phyloP scores from a whole-genome alignment of 345 rosid genomes.

The thale cress (Arabidopsis thaliana) region TAIR10.1 NC_003076.8:25819001-25819500 shows the following conservation, averaged over 20 bases:
- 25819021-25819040: conserved; percentile 1
- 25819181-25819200: conserved; percentile 26
- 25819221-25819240: conserved; percentile 8
- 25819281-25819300: conserved; percentile 93
- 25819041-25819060: conserved; percentile 21
- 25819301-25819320: conserved; percentile 97
- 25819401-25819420: conserved; percentile 4
- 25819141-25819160: conserved; percentile 82
- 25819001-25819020: not conserved
- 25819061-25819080: conserved; percentile 94
- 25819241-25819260: conserved; percentile 59
- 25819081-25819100: conserved; percentile 96
- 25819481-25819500: conserved; percentile 95
- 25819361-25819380: conserved; percentile 97
- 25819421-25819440: conserved; percentile 15
- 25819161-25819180: conserved; percentile 95
- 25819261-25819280: conserved; percentile 92
- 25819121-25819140: conserved; percentile 72
- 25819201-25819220: conserved; percentile 25
- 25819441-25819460: conserved; percentile 75
- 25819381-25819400: conserved; percentile 54
- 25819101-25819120: conserved; percentile 81
- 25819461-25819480: conserved; percentile 95
- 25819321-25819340: conserved; percentile 95
- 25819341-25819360: conserved; percentile 92